Conservation (phyloP, 306 rosid genomes). For the Ziziphus jujuba region DNA sequence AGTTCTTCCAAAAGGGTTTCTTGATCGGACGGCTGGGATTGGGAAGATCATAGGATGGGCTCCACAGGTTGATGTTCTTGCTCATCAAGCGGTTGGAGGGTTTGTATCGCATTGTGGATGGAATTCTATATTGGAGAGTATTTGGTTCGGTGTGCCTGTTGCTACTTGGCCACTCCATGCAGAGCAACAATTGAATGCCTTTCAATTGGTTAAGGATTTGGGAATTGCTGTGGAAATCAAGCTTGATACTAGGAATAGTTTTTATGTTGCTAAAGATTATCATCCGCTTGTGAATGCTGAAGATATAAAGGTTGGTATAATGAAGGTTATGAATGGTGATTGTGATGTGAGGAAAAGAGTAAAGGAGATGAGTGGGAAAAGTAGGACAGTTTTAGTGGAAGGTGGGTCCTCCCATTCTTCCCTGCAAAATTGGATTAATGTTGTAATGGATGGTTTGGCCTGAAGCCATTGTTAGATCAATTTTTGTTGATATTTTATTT, state of each 20-base stretch:
- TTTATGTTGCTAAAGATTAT: neutral
- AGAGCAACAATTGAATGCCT: constrained; percentile 23
- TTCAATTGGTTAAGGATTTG: constrained; percentile 19
- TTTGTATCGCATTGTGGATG: constrained; percentile 36
- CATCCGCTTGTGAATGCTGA: neutral
- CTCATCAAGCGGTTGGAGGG: constrained; percentile 22
- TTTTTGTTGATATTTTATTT: too few relatives aligned
- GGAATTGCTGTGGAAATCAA: constrained; percentile 17
- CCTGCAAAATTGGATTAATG: neutral
- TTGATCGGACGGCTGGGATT: neutral
- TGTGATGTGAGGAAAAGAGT: constrained; percentile 8
- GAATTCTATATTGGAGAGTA: constrained; percentile 31
- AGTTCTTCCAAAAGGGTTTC: constrained; percentile 21
- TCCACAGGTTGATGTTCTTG: constrained; percentile 19
- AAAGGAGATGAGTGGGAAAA: constrained; percentile 11
- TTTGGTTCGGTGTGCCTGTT: constrained; percentile 28
- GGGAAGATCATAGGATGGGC: constrained; percentile 35
- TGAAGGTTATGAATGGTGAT: constrained; percentile 3
- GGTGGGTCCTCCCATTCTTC: constrained; percentile 25
- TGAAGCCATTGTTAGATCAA: neutral
- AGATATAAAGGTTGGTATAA: constrained; percentile 20
- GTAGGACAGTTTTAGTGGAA: constrained; percentile 10
- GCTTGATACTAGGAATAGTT: neutral
- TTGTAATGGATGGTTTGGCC: neutral
- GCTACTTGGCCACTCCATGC: constrained; percentile 31